These are phyloP conservation scores for thale cress (Arabidopsis thaliana) DNA, from an alignment of 345 rosid genomes.

Conservation along the genomic window TAIR10.1 NC_003074.8:6405001-6405500, in stretches of 20 bases:
- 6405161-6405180: constrained; percentile 12
- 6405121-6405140: constrained; percentile 56
- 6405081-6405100: constrained; percentile 66
- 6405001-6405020: background rate
- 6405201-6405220: background rate
- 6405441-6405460: constrained; percentile 64
- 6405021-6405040: background rate
- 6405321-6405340: constrained; percentile 82
- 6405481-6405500: constrained; percentile 70
- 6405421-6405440: background rate
- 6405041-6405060: constrained; percentile 2
- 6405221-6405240: background rate
- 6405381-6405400: constrained; percentile 14
- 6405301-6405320: constrained; percentile 54
- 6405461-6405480: constrained; percentile 64
- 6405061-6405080: constrained; percentile 52
- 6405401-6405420: background rate
- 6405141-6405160: constrained; percentile 67
- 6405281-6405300: constrained; percentile 65
- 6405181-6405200: background rate
- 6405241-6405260: constrained; percentile 74
- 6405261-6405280: constrained; percentile 79
- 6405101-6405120: constrained; percentile 59
- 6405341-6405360: constrained; percentile 64
- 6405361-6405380: constrained; percentile 57